Evolutionary conservation across 768 basidiomycete genomes (phyloP), one percentile per base, ranked within the genome.

Genomic region (Pulveroboletus sp.): DNA sequence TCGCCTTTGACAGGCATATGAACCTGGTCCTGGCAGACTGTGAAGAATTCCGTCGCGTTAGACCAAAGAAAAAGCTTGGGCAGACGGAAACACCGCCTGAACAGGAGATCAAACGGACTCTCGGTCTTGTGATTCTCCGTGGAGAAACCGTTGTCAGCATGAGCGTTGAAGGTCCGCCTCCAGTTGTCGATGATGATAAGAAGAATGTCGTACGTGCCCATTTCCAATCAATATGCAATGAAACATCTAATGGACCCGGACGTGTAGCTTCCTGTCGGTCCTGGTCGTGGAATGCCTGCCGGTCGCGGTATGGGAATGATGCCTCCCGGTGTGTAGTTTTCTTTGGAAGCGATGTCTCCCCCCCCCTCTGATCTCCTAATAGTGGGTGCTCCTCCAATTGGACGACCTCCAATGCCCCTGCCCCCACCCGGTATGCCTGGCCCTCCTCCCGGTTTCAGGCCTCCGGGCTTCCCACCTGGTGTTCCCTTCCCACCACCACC

Each of bases 1-100:
- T 99, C 69, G 96, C 96, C 46, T 99, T 97, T 69, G 96, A 99
- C 75, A 86, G 90, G 64, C 96, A 99, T 72, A 99, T 98, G 96
- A 99, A 99, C 73, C 78, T 99, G 60, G 96, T 99, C 39, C 74
- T 99, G 47, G 93, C 95, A 14, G 96, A 98, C 61, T 97, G 94
- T 65, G 96, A 99, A 71, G 96, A 99, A 71, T 99, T 98, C 67
- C 75, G 96, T 62, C 83, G 89, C 57, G 85, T 98, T 37, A 76
- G 89, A 57, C 87, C 88, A 35, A 97, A 98, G 78, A 93, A 93
- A 76, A 89, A 95, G 74, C 66, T 81, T 12, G 89, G 89, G 26
- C 85, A 83, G 71, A 70, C 64, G 35, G 89, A 85, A 66, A 78
- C 82, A 5, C 82, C 80, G 7, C 81, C 81, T 1, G 82, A 85